These are phyloP conservation scores for Corylus avellana DNA, from an alignment of 306 rosid species.

Conservation along the genomic window DNA sequence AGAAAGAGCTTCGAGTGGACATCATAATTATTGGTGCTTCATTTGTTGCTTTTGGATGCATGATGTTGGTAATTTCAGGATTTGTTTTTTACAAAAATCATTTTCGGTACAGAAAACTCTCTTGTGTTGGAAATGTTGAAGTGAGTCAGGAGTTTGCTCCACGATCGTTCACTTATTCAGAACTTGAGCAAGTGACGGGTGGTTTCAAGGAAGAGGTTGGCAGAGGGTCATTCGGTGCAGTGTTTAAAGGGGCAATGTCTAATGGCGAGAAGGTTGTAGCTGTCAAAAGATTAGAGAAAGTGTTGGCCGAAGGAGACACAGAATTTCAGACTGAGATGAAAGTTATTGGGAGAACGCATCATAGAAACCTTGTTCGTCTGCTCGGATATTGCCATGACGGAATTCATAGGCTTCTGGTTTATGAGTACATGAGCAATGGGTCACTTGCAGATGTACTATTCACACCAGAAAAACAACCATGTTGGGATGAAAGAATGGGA, in stretches of 20 bases:
- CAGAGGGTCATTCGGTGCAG: constrained; percentile 27
- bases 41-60: background rate
- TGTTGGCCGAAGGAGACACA: constrained; percentile 5
- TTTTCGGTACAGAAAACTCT: background rate
- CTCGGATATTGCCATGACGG: constrained; percentile 22
- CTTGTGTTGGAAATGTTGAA: background rate
- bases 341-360: background rate
- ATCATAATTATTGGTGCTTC: constrained; percentile 7
- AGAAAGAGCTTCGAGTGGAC: background rate
- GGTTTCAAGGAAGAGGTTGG: constrained; percentile 32
- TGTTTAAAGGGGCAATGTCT: constrained; percentile 21
- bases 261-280: constrained; percentile 18
- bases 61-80: background rate
- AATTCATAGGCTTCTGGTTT: constrained; percentile 23
- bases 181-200: constrained; percentile 3
- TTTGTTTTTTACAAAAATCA: background rate
- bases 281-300: constrained; percentile 20
- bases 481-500: background rate
- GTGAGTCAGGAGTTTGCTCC: constrained; percentile 5
- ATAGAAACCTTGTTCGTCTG: constrained; percentile 26
- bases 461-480: background rate
- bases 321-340: background rate
- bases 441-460: background rate
- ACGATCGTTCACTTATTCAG: background rate
- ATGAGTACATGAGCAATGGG: background rate